A percentile compares a stretch with the other conserved stretches of the same genome.
These are phyloP conservation scores for Tuber melanosporum DNA, from an alignment of 495 filamentous ascomycete genomes.

Conservation along the genomic window DNA sequence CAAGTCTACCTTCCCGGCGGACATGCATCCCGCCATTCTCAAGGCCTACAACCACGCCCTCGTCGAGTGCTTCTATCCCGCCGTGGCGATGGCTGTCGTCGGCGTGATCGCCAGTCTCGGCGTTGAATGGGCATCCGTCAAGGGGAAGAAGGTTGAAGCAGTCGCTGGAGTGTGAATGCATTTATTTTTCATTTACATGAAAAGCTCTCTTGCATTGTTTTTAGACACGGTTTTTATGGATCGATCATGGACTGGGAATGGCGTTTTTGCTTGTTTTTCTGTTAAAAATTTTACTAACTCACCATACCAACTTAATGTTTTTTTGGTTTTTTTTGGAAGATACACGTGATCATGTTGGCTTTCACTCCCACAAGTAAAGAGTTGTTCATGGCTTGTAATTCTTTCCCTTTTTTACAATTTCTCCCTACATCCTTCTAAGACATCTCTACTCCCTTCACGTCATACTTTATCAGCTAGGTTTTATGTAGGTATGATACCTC, in stretches of 20 bases:
- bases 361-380: neutral
- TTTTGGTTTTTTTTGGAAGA: neutral
- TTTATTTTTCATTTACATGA: neutral
- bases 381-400: neutral
- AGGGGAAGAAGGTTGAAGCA: conserved; percentile 70
- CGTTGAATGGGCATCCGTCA: conserved; percentile 76
- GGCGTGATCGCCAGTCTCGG: conserved; percentile 56
- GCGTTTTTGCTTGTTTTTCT: conserved; percentile 15
- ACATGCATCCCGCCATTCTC: conserved; percentile 52
- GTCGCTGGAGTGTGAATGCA: conserved; percentile 16
- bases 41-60: conserved; percentile 66
- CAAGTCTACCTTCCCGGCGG: conserved; percentile 46
- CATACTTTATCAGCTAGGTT: neutral
- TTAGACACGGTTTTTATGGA: neutral
- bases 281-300: neutral
- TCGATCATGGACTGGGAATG: conserved; percentile 12
- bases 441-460: neutral
- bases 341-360: neutral
- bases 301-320: conserved; percentile 9
- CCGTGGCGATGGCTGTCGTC: conserved; percentile 56
- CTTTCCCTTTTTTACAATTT: neutral
- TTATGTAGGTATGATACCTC: neutral
- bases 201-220: conserved; percentile 11
- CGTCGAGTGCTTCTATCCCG: conserved; percentile 61
- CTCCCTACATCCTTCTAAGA: neutral